phyloP scores from a whole-genome alignment of 805 yeast genomes.

The Candida cerambycidarum region DNA sequence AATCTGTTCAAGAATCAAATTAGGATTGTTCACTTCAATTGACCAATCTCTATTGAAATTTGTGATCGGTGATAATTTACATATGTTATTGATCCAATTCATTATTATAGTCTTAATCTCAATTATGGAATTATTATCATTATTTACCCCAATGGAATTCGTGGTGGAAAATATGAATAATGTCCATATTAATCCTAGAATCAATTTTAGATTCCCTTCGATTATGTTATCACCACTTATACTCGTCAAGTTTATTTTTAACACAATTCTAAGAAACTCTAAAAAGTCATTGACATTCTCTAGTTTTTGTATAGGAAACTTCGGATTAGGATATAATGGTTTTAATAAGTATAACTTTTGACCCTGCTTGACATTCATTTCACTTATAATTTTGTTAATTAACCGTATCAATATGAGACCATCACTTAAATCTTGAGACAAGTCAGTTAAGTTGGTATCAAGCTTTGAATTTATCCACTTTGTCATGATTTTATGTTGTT shows the following conservation, averaged over 20 bases:
- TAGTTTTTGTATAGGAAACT: slow-evolving; percentile 42
- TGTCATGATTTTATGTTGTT: slow-evolving; percentile 49
- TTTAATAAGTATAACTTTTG: slow-evolving; percentile 23
- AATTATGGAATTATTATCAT: slow-evolving; percentile 25
- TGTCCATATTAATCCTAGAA: slow-evolving; percentile 51
- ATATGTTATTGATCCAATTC: slow-evolving; percentile 50
- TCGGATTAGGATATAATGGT: slow-evolving; percentile 38
- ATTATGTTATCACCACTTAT: slow-evolving; percentile 51
- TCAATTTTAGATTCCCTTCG: slow-evolving; percentile 48
- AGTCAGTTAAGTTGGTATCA: slow-evolving; percentile 17
- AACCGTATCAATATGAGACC: slow-evolving; percentile 42
- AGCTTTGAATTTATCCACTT: slow-evolving; percentile 50
- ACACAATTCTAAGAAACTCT: slow-evolving; percentile 39
- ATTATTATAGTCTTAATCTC: slow-evolving; percentile 35
- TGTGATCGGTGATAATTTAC: slow-evolving; percentile 24
- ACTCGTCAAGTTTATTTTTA: slow-evolving; percentile 41
- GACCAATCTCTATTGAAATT: slow-evolving; percentile 61
- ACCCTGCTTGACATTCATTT: slow-evolving; percentile 17
- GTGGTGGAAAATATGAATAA: slow-evolving; percentile 43
- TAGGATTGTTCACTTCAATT: slow-evolving; percentile 46
- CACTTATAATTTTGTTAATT: slow-evolving; percentile 30
- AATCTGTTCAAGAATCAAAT: slow-evolving; percentile 43
- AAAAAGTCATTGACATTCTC: slow-evolving; percentile 47
- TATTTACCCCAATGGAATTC: slow-evolving; percentile 19
- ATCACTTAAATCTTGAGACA: slow-evolving; percentile 36